These are phyloP conservation scores for Heteromeles arbutifolia DNA, from an alignment of 306 rosid species.

Conservation along the genomic window DNA sequence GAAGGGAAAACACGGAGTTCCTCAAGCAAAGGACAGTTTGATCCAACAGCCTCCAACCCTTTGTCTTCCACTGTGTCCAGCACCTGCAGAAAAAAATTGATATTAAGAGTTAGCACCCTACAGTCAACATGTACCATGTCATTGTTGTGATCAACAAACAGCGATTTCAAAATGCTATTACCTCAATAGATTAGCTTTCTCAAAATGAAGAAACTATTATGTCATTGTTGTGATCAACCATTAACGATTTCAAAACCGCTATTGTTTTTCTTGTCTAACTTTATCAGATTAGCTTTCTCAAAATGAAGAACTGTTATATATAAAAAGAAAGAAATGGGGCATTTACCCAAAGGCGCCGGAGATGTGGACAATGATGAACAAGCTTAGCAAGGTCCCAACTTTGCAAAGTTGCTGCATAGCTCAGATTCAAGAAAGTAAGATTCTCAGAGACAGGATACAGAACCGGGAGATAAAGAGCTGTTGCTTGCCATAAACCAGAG, in stretches of 20 bases:
- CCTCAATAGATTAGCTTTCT: background rate
- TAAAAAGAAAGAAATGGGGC: constrained; percentile 7
- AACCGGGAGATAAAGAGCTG: constrained; percentile 49
- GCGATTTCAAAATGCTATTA: background rate
- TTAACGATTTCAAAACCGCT: background rate
- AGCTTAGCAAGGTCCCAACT: constrained; percentile 58
- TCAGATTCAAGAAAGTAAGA: constrained; percentile 68
- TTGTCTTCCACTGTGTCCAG: constrained; percentile 77
- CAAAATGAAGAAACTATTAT: background rate
- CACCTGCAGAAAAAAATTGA: constrained; percentile 42
- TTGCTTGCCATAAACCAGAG: constrained; percentile 69
- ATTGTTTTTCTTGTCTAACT: background rate
- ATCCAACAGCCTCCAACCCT: constrained; percentile 81
- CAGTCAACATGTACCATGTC: background rate
- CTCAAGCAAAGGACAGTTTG: constrained; percentile 71
- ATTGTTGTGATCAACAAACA: background rate
- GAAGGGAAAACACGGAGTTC: constrained; percentile 82
- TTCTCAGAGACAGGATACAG: constrained; percentile 53
- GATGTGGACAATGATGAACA: constrained; percentile 55
- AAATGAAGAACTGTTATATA: background rate
- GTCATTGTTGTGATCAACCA: background rate
- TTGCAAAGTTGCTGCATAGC: constrained; percentile 45
- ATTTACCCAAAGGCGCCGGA: constrained; percentile 74
- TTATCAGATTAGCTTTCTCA: background rate
- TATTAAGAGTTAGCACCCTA: background rate